Evolutionary conservation across 2,329 filamentous ascomycete species (phyloP), one percentile per base, ranked within the genome.

Genomic region (Beauveria medogensis): DNA sequence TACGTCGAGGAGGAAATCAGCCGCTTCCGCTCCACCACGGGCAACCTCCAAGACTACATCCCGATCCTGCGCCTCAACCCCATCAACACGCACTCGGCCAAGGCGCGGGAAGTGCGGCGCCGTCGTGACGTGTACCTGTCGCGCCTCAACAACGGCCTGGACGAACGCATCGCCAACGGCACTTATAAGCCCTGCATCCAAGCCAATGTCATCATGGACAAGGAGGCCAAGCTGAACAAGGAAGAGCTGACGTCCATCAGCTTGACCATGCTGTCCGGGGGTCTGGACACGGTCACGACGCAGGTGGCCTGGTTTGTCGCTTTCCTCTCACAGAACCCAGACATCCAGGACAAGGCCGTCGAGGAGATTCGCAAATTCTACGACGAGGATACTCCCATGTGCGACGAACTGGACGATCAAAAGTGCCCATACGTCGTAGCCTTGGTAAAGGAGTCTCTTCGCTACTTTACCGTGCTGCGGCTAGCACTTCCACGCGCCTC

Each of bases 261-360:
- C 63, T 70, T 89, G 63, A 88, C 85, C 1, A 89, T 89, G 86
- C 73, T 89, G 5, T 85, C 83, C 0, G 86, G 85, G 0, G 86
- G 86, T 0, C 74, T 89, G 3, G 86, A 89, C 64, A 89, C 86
- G 0, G 79, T 89, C 41, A 87, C 84, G 1, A 88, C 85, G 0
- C 75, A 86, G 5, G 80, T 88, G 1, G 82, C 84, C 5, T 88
- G 85, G 85, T 85, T 82, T 66, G 77, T 88, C 55, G 83, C 80
- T 0, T 74, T 86, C 30, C 72, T 89, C 3, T 79, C 84, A 0
- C 78, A 83, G 51, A 77, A 83, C 24, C 81, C 80, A 0, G 84
- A 88, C 61, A 79, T 89, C 6, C 86, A 89, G 65, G 75, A 82
- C 6, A 85, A 82, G 67, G 86, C 85, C 0, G 71, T 80, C 7